A percentile compares a stretch with the other conserved stretches of the same genome.
Evolutionary conservation across 2,329 filamentous ascomycete genomes (phyloP).

Genomic region (Sarocladiaceae sp.): DNA sequence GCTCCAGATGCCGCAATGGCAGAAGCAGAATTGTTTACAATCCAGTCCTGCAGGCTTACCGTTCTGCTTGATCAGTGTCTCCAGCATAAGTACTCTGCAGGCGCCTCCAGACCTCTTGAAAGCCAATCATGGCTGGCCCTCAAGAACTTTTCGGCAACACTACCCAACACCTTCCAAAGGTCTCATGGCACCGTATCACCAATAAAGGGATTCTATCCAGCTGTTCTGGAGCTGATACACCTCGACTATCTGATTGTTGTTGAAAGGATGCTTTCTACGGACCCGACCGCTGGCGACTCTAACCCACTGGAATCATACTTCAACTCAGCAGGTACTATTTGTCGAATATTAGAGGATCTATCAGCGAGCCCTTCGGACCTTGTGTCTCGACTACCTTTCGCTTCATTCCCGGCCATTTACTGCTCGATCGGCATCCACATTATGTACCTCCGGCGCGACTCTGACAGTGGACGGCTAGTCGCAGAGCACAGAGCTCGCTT

Average conservation of each 20-base stretch:
- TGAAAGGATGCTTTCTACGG: background rate
- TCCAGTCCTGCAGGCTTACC: background rate
- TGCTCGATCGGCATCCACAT: constrained; percentile 7
- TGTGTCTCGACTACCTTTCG: background rate
- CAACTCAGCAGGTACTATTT: background rate
- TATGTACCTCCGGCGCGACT: background rate
- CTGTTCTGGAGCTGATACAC: constrained; percentile 2
- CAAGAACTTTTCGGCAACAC: background rate
- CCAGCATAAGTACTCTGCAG: background rate
- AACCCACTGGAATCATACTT: background rate
- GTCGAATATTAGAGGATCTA: background rate
- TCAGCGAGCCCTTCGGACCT: background rate
- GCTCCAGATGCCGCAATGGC: background rate
- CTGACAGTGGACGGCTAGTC: background rate
- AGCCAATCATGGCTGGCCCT: constrained; percentile 3
- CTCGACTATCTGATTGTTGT: constrained; percentile 5
- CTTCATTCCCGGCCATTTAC: background rate
- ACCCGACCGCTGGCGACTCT: background rate
- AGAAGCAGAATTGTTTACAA: background rate
- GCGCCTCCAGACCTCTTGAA: background rate
- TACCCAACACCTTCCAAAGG: background rate
- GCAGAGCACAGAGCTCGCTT: constrained; percentile 5
- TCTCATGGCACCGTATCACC: background rate
- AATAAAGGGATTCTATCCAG: background rate
- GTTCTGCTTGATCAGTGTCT: background rate